Evolutionary conservation across 2,329 filamentous ascomycete species (phyloP).

Genomic region (Penicillium olsonii): DNA sequence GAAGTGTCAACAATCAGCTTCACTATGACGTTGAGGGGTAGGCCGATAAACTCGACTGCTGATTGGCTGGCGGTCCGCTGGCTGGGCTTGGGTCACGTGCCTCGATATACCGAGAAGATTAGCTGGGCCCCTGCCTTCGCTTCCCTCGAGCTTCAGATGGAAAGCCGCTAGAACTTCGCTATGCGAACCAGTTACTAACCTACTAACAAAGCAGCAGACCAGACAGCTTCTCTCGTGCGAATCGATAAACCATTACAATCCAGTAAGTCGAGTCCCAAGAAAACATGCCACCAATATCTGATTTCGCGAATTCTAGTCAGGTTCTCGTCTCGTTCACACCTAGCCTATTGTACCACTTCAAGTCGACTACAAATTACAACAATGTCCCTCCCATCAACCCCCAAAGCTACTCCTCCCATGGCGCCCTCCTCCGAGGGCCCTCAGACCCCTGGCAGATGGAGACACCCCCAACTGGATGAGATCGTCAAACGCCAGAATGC

Average conservation of each 20-base stretch:
- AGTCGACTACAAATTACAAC: slow-evolving; percentile 35
- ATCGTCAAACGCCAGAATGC: slow-evolving; percentile 79
- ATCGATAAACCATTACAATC: neutral
- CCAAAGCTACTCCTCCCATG: slow-evolving; percentile 32
- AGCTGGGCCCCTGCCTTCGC: neutral
- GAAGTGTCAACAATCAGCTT: slow-evolving; percentile 12
- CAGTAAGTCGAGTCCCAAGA: slow-evolving; percentile 1
- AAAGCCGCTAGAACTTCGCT: slow-evolving; percentile 3
- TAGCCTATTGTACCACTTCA: neutral
- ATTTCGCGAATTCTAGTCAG: slow-evolving; percentile 6
- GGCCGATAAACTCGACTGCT: slow-evolving; percentile 4
- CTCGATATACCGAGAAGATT: neutral
- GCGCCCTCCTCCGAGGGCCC: slow-evolving; percentile 32
- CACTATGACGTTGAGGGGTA: slow-evolving; percentile 26
- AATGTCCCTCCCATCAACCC: slow-evolving; percentile 44
- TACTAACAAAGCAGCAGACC: neutral
- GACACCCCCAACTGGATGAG: slow-evolving; percentile 84
- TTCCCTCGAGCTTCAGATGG: neutral
- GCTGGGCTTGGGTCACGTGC: slow-evolving; percentile 8
- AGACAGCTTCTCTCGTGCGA: slow-evolving; percentile 2
- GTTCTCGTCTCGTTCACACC: neutral
- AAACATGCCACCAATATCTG: neutral
- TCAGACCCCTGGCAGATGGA: slow-evolving; percentile 73
- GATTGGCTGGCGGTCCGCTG: slow-evolving; percentile 9
- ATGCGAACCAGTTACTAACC: neutral